phyloP scores from a whole-genome alignment of 2,329 filamentous ascomycete species.

The Blumeria graminis region DNA sequence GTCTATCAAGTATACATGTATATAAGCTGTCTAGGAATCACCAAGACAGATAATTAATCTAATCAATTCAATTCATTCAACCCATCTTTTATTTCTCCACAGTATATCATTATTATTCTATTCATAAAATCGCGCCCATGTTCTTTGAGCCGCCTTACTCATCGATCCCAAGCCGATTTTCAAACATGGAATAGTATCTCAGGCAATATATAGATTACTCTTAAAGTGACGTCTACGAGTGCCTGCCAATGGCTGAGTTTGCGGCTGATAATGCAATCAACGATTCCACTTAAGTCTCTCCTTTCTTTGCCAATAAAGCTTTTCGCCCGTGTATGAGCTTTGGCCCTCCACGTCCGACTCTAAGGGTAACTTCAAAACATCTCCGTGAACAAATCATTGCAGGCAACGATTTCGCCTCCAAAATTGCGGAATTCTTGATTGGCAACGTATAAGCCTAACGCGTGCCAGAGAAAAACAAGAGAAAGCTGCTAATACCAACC shows the following conservation, averaged over 20 bases:
- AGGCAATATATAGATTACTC: constrained; percentile 4
- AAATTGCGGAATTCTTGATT: neutral
- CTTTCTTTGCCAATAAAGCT: constrained; percentile 5
- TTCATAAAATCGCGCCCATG: too few relatives aligned
- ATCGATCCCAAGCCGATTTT: too few relatives aligned
- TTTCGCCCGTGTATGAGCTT: constrained; percentile 3
- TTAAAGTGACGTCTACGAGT: constrained; percentile 5
- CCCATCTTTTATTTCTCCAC: too few relatives aligned
- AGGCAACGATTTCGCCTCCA: neutral
- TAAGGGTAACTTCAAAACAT: neutral
- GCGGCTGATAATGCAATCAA: constrained; percentile 4
- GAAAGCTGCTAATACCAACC: neutral
- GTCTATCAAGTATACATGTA: too few relatives aligned
- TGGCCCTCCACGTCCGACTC: neutral
- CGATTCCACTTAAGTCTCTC: constrained; percentile 3
- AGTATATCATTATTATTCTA: too few relatives aligned
- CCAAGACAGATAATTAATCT: too few relatives aligned
- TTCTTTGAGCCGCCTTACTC: too few relatives aligned
- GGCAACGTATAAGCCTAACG: neutral
- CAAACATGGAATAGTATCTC: constrained; percentile 5
- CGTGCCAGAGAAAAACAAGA: neutral
- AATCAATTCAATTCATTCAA: too few relatives aligned
- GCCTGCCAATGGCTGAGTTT: constrained; percentile 6
- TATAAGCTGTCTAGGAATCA: too few relatives aligned
- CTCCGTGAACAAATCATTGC: neutral